Conservation (phyloP, 345 rosid genomes). For the Trapa incisa region DNA sequence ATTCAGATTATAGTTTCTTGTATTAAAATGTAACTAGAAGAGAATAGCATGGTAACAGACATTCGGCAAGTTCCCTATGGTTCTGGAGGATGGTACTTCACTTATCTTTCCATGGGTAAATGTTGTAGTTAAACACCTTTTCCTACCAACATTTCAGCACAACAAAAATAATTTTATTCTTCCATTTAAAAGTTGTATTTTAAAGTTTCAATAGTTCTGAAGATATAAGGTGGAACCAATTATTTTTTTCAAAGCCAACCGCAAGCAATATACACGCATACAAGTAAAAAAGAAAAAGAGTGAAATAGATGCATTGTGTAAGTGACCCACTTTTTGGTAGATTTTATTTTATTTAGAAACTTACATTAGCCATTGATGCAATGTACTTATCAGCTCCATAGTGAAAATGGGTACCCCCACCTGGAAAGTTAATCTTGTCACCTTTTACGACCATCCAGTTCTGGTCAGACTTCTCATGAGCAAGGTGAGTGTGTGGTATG, state of each 20-base stretch:
- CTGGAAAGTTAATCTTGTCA: conserved; percentile 83
- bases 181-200: background rate
- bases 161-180: background rate
- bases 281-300: background rate
- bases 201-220: background rate
- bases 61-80: too few species aligned
- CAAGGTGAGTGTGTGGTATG: conserved; percentile 99
- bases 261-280: background rate
- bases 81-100: background rate
- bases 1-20: background rate
- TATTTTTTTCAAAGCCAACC: background rate
- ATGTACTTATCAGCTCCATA: conserved; percentile 97
- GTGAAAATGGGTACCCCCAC: conserved; percentile 99
- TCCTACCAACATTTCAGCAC: background rate
- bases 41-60: background rate
- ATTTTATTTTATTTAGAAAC: conserved; percentile 3
- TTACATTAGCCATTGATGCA: conserved; percentile 87
- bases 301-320: background rate
- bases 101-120: background rate
- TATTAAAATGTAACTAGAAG: background rate
- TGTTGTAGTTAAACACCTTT: background rate
- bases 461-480: conserved; percentile 96
- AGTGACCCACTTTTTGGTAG: background rate
- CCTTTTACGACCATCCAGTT: conserved; percentile 99
- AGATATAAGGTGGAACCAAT: background rate